These are phyloP conservation scores for Pleurotus cornucopiae DNA, from an alignment of 768 basidiomycete species.

Conservation along the genomic window DNA sequence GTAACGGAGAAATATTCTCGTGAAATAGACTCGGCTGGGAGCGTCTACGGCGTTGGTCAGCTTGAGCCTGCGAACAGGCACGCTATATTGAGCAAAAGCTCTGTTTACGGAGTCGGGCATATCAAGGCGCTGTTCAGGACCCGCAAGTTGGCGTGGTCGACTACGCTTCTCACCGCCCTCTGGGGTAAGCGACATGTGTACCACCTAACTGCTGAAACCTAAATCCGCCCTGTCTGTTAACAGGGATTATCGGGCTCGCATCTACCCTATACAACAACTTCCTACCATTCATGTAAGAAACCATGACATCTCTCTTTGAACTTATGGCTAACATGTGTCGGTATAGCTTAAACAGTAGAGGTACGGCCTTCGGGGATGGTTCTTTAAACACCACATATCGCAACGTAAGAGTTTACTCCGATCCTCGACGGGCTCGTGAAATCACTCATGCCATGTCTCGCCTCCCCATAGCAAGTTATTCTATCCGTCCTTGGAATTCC, in stretches of 20 bases:
- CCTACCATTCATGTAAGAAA: conserved; percentile 6
- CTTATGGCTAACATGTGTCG: neutral
- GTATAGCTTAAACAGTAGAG: conserved; percentile 57
- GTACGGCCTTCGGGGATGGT: conserved; percentile 65
- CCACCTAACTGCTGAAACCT: neutral
- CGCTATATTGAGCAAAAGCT: conserved; percentile 32
- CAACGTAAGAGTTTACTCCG: conserved; percentile 38
- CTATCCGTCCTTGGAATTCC: conserved; percentile 66
- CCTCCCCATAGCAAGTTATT: conserved; percentile 54
- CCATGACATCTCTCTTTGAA: neutral
- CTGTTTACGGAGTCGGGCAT: conserved; percentile 30
- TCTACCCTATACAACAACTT: conserved; percentile 64
- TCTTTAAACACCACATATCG: conserved; percentile 71
- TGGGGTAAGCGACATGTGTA: conserved; percentile 26
- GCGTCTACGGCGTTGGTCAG: neutral
- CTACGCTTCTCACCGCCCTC: conserved; percentile 54
- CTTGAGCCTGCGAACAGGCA: conserved; percentile 11
- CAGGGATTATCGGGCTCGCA: conserved; percentile 73
- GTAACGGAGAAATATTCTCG: neutral
- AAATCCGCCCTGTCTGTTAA: neutral
- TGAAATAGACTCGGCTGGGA: neutral
- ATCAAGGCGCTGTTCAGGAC: conserved; percentile 62
- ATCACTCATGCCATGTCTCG: neutral
- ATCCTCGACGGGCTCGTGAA: neutral
- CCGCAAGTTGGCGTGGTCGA: conserved; percentile 61